Percentiles rank a stretch among this genome's conserved stretches.
Conservation (phyloP, 2,329 filamentous ascomycete genomes). For the Beauveria medogensis region DNA sequence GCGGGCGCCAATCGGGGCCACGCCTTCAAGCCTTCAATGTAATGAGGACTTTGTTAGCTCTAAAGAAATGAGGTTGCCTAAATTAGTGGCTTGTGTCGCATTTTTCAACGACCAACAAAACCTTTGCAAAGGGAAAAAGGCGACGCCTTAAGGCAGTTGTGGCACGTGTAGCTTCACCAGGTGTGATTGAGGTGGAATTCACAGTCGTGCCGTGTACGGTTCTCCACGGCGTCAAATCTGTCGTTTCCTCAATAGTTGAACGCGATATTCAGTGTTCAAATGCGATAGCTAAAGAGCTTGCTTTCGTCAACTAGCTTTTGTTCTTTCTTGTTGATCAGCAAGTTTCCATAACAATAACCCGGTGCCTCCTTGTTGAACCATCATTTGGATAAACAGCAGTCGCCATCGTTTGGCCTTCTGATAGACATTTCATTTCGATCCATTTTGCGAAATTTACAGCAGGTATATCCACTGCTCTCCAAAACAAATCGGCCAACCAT, state of each 20-base stretch:
- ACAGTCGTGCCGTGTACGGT: no score
- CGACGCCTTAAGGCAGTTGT: no score
- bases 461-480: constrained; percentile 46
- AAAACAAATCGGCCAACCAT: constrained; percentile 49
- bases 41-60: neutral
- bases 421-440: constrained; percentile 38
- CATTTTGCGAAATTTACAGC: constrained; percentile 49
- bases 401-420: neutral
- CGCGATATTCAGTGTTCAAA: no score
- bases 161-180: no score
- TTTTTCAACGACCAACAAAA: neutral
- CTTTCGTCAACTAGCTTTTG: no score
- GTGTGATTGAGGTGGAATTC: no score
- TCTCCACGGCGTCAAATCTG: no score
- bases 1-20: neutral
- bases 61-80: neutral
- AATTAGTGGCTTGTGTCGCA: neutral
- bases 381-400: neutral
- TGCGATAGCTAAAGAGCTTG: no score
- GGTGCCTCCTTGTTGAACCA: neutral
- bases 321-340: neutral
- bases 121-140: no score
- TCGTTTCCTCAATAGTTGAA: no score
- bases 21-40: neutral
- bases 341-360: neutral